phyloP scores from a whole-genome alignment of 129 eudicot species.

The Centaurea solstitialis region DNA sequence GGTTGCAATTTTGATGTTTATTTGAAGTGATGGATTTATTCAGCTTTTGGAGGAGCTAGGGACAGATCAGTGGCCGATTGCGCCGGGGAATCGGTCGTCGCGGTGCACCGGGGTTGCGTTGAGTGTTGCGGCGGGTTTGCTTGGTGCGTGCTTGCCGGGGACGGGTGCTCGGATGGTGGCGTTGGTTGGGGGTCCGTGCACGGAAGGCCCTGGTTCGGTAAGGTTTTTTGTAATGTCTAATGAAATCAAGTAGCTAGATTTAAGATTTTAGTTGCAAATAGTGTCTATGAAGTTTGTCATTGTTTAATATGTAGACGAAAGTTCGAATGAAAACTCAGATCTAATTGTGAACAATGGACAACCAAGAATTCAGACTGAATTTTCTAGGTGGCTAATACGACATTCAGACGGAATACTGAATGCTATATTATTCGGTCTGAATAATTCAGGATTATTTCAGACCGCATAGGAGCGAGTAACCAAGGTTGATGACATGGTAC shows the following conservation, averaged over 20 bases:
- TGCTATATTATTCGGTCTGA: too few species aligned
- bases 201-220: slow-evolving; percentile 96
- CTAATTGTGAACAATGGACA: too few species aligned
- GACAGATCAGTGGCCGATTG: slow-evolving; percentile 88
- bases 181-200: slow-evolving; percentile 96
- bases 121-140: slow-evolving; percentile 88
- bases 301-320: too few species aligned
- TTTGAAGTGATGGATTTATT: slow-evolving; percentile 23
- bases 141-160: slow-evolving; percentile 87
- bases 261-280: neutral
- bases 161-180: slow-evolving; percentile 82
- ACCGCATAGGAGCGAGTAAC: too few species aligned
- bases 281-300: too few species aligned
- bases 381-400: too few species aligned
- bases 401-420: too few species aligned
- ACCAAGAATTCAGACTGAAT: too few species aligned
- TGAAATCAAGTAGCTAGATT: neutral
- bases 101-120: slow-evolving; percentile 96
- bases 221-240: slow-evolving; percentile 6
- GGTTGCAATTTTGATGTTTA: slow-evolving; percentile 8
- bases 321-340: too few species aligned
- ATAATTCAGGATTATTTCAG: too few species aligned
- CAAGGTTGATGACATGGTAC: too few species aligned
- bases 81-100: slow-evolving; percentile 76
- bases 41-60: slow-evolving; percentile 91